Evolutionary conservation across 2,329 filamentous ascomycete species (phyloP).

Genomic region (Dactylellina cionopaga): DNA sequence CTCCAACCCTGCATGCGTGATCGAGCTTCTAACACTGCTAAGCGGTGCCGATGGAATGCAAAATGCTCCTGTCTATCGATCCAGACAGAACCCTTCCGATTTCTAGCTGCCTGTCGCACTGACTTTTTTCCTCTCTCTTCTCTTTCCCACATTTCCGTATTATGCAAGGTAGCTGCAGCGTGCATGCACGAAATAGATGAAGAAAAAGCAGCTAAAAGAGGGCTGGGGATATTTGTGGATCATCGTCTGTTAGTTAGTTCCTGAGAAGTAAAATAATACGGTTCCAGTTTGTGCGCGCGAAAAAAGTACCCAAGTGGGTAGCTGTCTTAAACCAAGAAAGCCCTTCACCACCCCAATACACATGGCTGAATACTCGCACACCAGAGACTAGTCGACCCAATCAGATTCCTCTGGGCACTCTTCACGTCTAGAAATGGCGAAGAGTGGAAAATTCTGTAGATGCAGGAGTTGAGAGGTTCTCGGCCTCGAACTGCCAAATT

Average conservation of each 20-base stretch:
- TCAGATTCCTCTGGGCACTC: conserved; percentile 15
- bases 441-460: conserved; percentile 41
- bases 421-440: conserved; percentile 34
- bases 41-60: conserved; percentile 40
- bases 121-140: conserved; percentile 18
- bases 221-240: conserved; percentile 32
- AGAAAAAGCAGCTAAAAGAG: conserved; percentile 24
- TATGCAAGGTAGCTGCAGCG: conserved; percentile 46
- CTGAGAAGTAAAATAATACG: conserved; percentile 1
- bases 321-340: conserved; percentile 43
- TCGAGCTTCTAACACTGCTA: conserved; percentile 14
- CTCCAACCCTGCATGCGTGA: conserved; percentile 38
- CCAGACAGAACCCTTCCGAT: neutral
- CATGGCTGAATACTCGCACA: conserved; percentile 6
- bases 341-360: neutral
- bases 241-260: no score
- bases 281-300: neutral
- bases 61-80: conserved; percentile 2
- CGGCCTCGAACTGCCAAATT: conserved; percentile 51
- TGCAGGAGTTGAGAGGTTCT: conserved; percentile 52
- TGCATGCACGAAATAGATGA: conserved; percentile 51
- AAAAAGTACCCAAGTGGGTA: conserved; percentile 47
- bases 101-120: conserved; percentile 31
- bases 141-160: conserved; percentile 30
- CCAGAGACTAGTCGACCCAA: conserved; percentile 7